Percentiles rank a stretch among this genome's conserved stretches.
phyloP scores from a whole-genome alignment of 768 basidiomycete genomes.

The Suillus sp. region DNA sequence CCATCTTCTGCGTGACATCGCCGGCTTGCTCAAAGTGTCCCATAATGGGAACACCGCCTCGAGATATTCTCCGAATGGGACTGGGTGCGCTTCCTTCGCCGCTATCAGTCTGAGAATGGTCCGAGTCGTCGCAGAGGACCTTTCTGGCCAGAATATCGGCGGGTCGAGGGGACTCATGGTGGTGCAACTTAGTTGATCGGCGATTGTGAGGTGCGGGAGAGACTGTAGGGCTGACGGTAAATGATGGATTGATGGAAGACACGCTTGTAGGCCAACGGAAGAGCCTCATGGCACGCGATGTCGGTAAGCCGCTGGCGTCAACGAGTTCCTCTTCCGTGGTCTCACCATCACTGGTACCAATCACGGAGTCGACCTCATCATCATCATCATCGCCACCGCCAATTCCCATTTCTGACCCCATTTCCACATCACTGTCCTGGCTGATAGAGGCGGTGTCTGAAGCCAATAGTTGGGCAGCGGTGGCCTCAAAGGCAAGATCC shows the following conservation, averaged over 20 bases:
- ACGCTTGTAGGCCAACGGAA: constrained; percentile 66
- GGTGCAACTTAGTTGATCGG: constrained; percentile 31
- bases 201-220: constrained; percentile 44
- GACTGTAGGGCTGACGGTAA: constrained; percentile 64
- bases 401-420: constrained; percentile 29
- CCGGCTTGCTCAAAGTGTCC: constrained; percentile 37
- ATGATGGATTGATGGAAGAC: constrained; percentile 71
- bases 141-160: constrained; percentile 70
- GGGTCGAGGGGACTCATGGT: constrained; percentile 52
- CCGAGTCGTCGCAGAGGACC: constrained; percentile 52
- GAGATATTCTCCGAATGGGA: constrained; percentile 18
- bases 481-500: constrained; percentile 73
- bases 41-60: constrained; percentile 37
- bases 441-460: constrained; percentile 51
- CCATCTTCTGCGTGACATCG: constrained; percentile 21
- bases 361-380: constrained; percentile 48
- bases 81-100: constrained; percentile 35
- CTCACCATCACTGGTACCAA: constrained; percentile 64
- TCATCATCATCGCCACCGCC: constrained; percentile 34
- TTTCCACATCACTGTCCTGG: constrained; percentile 54
- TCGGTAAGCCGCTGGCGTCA: constrained; percentile 71
- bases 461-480: constrained; percentile 51
- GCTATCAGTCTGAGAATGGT: constrained; percentile 40
- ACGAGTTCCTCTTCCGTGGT: constrained; percentile 86
- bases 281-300: constrained; percentile 72